Evolutionary conservation across 169 alveolate species (phyloP).

Genomic region (Neospora caninum): DNA sequence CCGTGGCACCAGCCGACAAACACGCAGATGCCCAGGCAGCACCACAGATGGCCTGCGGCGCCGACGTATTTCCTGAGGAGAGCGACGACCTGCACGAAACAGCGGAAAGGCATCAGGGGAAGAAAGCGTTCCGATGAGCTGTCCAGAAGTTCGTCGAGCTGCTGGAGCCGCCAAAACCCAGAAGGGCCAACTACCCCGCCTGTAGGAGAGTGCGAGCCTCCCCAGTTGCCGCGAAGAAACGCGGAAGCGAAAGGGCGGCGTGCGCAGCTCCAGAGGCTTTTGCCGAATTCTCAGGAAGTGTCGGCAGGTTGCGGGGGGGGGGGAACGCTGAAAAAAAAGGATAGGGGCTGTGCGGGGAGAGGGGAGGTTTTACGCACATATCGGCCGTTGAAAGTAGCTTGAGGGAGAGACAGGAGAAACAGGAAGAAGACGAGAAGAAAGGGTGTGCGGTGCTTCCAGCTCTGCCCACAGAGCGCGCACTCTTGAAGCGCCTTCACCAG

Average conservation of each 20-base stretch:
- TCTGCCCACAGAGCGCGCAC: not conserved
- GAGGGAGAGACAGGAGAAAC: slow-evolving; percentile 3
- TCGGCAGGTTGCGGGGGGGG: too few species aligned
- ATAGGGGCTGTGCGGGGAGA: too few species aligned
- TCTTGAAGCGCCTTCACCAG: not conserved
- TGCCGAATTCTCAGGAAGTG: too few species aligned
- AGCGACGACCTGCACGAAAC: not conserved
- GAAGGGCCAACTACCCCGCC: too few species aligned
- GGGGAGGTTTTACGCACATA: not conserved
- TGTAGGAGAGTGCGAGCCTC: too few species aligned
- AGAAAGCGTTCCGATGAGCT: too few species aligned
- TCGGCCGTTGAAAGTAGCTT: not conserved
- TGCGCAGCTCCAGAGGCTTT: too few species aligned
- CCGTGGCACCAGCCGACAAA: slow-evolving; percentile 1
- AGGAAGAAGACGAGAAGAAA: not conserved
- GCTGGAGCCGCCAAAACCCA: too few species aligned
- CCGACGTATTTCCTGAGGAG: not conserved
- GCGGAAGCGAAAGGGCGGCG: too few species aligned
- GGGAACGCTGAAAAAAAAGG: too few species aligned
- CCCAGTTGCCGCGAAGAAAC: too few species aligned
- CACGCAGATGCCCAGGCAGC: not conserved
- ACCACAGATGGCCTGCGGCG: not conserved
- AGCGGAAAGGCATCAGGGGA: not conserved
- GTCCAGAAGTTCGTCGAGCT: too few species aligned
- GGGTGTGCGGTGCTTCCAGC: not conserved